Evolutionary conservation across 2,329 filamentous ascomycete genomes (phyloP).

Genomic region (Ophiosphaerella korrae): DNA sequence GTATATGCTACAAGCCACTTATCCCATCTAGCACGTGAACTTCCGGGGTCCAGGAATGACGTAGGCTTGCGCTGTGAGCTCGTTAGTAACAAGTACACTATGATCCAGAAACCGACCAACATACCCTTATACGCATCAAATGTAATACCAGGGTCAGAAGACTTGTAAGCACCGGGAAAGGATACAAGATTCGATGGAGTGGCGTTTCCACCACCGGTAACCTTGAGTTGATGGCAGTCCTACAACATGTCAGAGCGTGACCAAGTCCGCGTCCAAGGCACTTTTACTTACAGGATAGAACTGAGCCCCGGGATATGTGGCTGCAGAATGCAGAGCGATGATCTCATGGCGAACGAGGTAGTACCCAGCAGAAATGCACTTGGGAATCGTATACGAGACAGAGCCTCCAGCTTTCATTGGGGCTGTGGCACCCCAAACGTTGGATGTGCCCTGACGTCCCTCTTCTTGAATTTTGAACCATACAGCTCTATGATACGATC

Average conservation of each 20-base stretch:
- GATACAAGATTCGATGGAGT: slow-evolving; percentile 51
- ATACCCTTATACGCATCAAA: slow-evolving; percentile 58
- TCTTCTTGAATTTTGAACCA: slow-evolving; percentile 62
- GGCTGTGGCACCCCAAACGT: slow-evolving; percentile 54
- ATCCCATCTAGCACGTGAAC: slow-evolving; percentile 33
- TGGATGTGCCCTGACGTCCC: slow-evolving; percentile 57
- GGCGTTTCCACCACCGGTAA: slow-evolving; percentile 56
- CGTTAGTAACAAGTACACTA: slow-evolving; percentile 4
- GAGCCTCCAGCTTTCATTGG: slow-evolving; percentile 53
- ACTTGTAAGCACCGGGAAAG: slow-evolving; percentile 61
- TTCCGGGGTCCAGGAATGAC: slow-evolving; percentile 35
- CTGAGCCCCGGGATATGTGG: slow-evolving; percentile 59
- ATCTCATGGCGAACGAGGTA: slow-evolving; percentile 65
- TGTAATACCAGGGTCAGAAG: slow-evolving; percentile 57
- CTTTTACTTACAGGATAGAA: slow-evolving; percentile 54
- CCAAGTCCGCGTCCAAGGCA: background rate
- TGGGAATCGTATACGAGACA: slow-evolving; percentile 60
- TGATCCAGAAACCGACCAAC: background rate
- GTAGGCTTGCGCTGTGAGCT: slow-evolving; percentile 23
- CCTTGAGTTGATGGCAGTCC: slow-evolving; percentile 62
- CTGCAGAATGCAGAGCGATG: slow-evolving; percentile 59
- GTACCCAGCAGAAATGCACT: slow-evolving; percentile 58
- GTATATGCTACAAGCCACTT: background rate
- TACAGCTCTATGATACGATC: slow-evolving; percentile 47
- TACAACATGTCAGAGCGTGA: background rate